These are phyloP conservation scores for Solioccasus polychromus DNA, from an alignment of 768 basidiomycete genomes.

Conservation along the genomic window DNA sequence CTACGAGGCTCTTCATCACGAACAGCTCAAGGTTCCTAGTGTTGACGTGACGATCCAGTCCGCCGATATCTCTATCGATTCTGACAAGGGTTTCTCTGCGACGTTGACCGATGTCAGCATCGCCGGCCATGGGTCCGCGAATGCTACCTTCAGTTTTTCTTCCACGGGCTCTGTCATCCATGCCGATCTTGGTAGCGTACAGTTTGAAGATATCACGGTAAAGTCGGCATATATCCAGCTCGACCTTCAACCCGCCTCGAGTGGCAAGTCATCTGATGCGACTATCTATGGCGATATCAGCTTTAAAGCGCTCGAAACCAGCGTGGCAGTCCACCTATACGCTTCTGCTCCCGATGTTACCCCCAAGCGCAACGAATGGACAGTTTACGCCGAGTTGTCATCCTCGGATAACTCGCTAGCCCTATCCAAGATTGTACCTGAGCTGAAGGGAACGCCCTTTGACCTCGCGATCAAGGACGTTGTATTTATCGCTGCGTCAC, in stretches of 20 bases:
- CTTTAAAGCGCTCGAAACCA: neutral
- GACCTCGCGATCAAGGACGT: conserved; percentile 1
- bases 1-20: neutral
- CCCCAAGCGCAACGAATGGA: conserved; percentile 8
- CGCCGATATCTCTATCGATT: neutral
- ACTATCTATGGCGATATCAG: conserved; percentile 2
- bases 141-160: neutral
- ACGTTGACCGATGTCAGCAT: neutral
- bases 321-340: conserved; percentile 5
- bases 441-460: conserved; percentile 1
- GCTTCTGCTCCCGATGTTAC: neutral
- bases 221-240: conserved; percentile 3
- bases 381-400: neutral
- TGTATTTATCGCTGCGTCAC: conserved; percentile 3
- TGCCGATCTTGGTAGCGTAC: conserved; percentile 1
- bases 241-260: conserved; percentile 5
- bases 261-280: neutral
- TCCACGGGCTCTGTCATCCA: conserved; percentile 2
- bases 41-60: conserved; percentile 6
- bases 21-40: neutral
- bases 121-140: neutral
- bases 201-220: neutral
- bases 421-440: conserved; percentile 4
- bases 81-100: conserved; percentile 2
- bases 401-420: neutral